These are phyloP conservation scores for Colletotrichum chlorophyti DNA, from an alignment of 2,329 filamentous ascomycete species.

Conservation along the genomic window DNA sequence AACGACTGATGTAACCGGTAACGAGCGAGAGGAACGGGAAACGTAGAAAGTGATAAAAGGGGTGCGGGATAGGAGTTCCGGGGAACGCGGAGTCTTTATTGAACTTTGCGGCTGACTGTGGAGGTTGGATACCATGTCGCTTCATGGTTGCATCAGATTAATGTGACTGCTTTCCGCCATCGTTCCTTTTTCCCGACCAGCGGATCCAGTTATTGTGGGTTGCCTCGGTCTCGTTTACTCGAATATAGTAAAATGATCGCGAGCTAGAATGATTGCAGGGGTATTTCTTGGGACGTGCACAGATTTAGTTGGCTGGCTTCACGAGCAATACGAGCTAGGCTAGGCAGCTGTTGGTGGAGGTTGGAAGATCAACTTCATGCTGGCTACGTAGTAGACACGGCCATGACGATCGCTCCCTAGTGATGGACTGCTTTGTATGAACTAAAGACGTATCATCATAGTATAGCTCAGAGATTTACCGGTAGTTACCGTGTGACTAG, in stretches of 20 bases:
- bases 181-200: conserved; percentile 2
- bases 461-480: no score
- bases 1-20: not conserved
- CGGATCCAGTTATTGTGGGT: conserved; percentile 8
- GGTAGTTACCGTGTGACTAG: no score
- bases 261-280: conserved; percentile 10
- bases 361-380: conserved; percentile 1
- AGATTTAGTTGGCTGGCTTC: conserved; percentile 11
- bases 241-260: conserved; percentile 1
- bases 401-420: no score
- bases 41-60: not conserved
- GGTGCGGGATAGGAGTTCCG: not conserved
- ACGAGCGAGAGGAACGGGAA: conserved; percentile 14
- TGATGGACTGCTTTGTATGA: no score
- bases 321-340: conserved; percentile 12
- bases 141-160: conserved; percentile 16
- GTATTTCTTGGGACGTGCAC: conserved; percentile 2
- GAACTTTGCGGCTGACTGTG: not conserved
- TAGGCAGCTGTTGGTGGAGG: not conserved
- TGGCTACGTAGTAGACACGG: no score
- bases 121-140: not conserved
- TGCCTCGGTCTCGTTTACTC: conserved; percentile 9
- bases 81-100: conserved; percentile 12
- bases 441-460: no score
- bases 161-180: not conserved